Base-by-base conservation (phyloP, 2,329 filamentous ascomycete genomes). In the Microsporum ferrugineum region DNA sequence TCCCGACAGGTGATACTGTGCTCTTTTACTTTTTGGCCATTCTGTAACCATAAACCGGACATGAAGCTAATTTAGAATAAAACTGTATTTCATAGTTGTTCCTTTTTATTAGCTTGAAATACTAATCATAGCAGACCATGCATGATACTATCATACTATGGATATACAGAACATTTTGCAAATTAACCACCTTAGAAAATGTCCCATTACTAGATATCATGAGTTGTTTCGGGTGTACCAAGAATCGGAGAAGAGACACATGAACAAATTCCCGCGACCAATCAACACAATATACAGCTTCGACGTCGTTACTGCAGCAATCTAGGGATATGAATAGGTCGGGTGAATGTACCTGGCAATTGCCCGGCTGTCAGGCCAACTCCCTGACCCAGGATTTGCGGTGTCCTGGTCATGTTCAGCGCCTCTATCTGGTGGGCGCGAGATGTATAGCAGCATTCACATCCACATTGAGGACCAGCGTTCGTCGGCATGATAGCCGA, bases 21-120 rank as follows among this genome's bases (percentile, higher is more conserved):
- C 27, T 34, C 27, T 34, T 57, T 57, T 29, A 23, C n/a, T 57
- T 57, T 41, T 57, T 57, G 55, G 55, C 34, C 38, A 57, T 57
- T 43, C 38, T 59, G 57, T 59, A 59, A 59, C 39, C 57, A 59
- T 59, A 59, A 59, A 45, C 57, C 29, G 34, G 38, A 57, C 55
- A 57, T 57, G 49, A 53, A 53, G 49, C 27, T 53, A 53, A 53
- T 53, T 31, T 53, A 53, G 49, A 53, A 53, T 53, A 53, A 53
- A 53, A 12, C 29, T 53, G 27, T 51, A 53, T 53, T 53, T 53
- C 49, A 33, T 53, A 34, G 3, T 34, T n/a, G 27, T 53, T 53
- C 12, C 49, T 33, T 53, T 31, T 53, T 53, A 7, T 29, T 14
- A 29, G 17, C 23, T 4, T 1, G 23, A 29, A 47, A 29, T 10